phyloP scores from a whole-genome alignment of 116 monocot genomes.

The Trichopus zeylanicus region DNA sequence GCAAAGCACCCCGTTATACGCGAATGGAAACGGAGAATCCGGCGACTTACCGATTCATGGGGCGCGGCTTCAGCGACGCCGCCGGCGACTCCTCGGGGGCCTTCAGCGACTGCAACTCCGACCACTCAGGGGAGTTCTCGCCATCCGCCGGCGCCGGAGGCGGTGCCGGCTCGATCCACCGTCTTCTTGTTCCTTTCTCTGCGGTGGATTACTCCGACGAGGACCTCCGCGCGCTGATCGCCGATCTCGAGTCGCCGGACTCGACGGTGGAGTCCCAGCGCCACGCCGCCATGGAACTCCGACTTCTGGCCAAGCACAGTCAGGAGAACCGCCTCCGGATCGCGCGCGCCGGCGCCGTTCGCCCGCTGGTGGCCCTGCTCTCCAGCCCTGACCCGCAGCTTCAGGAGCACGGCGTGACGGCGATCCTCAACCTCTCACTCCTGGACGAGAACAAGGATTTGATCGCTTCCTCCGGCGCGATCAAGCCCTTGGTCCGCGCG shows the following conservation, averaged over 20 bases:
- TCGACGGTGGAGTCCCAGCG: constrained; percentile 14
- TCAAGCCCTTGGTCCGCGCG: constrained; percentile 19
- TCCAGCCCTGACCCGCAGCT: constrained; percentile 18
- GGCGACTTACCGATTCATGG: constrained; percentile 4
- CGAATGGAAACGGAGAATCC: constrained; percentile 6
- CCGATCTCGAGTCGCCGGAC: constrained; percentile 20
- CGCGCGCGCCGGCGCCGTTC: constrained; percentile 25
- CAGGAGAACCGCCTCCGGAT: constrained; percentile 25
- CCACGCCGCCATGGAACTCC: constrained; percentile 31
- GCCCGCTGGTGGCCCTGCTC: constrained; percentile 20
- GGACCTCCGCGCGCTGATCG: constrained; percentile 17
- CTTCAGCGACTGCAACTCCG: constrained; percentile 35
- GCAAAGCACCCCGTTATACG: constrained; percentile 2
- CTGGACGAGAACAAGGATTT: constrained; percentile 18
- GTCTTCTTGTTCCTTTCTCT: constrained; percentile 10
- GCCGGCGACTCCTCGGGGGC: constrained; percentile 13
- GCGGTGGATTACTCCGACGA: constrained; percentile 21
- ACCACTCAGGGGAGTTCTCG: constrained; percentile 30
- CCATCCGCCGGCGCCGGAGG: neutral
- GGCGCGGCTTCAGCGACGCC: constrained; percentile 10
- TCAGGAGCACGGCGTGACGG: constrained; percentile 41
- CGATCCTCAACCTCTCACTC: constrained; percentile 36
- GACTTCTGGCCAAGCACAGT: constrained; percentile 36
- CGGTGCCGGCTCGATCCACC: neutral
- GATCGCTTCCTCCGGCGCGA: constrained; percentile 30